Conservation (phyloP, 305 asterid genomes). For the Fraxinus dipetala region DNA sequence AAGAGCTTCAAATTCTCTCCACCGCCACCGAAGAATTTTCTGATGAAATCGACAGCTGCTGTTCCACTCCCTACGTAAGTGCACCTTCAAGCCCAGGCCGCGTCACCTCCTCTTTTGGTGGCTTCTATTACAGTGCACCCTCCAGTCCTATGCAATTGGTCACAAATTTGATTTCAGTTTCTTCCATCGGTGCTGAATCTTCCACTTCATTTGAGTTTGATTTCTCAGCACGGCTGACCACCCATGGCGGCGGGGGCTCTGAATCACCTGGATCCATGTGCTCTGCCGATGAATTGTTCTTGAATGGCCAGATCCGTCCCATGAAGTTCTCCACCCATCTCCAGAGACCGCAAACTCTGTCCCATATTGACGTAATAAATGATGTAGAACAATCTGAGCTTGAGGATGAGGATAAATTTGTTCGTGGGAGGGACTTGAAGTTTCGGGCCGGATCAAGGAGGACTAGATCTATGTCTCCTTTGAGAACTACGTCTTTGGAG, state of each 20-base stretch:
- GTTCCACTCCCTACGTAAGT: slow-evolving; percentile 88
- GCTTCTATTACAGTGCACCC: slow-evolving; percentile 85
- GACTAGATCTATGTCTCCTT: slow-evolving; percentile 90
- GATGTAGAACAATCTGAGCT: slow-evolving; percentile 6
- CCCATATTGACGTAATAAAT: slow-evolving; percentile 36
- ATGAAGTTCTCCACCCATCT: slow-evolving; percentile 73
- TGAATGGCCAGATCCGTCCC: slow-evolving; percentile 95
- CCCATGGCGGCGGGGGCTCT: slow-evolving; percentile 27
- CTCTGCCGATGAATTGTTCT: slow-evolving; percentile 84
- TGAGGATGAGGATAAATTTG: slow-evolving; percentile 18
- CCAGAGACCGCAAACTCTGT: slow-evolving; percentile 49
- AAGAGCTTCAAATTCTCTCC: slow-evolving; percentile 32
- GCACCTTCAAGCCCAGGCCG: slow-evolving; percentile 97
- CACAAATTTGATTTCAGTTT: slow-evolving; percentile 28
- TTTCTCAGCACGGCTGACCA: slow-evolving; percentile 42
- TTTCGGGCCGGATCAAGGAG: slow-evolving; percentile 67
- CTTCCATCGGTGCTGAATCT: background rate
- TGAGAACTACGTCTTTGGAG: slow-evolving; percentile 46
- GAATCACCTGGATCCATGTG: slow-evolving; percentile 53
- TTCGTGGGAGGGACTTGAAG: slow-evolving; percentile 60
- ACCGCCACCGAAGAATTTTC: slow-evolving; percentile 11
- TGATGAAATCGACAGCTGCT: slow-evolving; percentile 68
- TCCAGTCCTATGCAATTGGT: slow-evolving; percentile 81
- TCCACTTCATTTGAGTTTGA: slow-evolving; percentile 60
- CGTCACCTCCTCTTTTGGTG: slow-evolving; percentile 21